Base-by-base conservation (phyloP, 805 yeast genomes). In the Metschnikowia baotianmanensis region DNA sequence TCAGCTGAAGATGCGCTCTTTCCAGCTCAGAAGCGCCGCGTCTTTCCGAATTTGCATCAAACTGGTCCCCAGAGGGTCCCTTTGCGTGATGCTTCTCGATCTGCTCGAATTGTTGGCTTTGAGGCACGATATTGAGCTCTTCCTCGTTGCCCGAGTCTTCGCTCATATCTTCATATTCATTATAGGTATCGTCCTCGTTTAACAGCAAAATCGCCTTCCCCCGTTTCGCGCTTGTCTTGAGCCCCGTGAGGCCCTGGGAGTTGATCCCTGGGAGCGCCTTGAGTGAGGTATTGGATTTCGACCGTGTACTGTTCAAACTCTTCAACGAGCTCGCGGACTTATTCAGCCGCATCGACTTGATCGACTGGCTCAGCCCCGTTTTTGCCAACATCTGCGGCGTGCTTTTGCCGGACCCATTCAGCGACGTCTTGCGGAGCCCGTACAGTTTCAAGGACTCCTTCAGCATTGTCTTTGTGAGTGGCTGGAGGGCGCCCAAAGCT, bases 121-220 rank as follows among this genome's bases (percentile, higher is more conserved):
- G 16, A 16, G 12, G 6, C 13, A 18, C 27, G 5, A 6, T 28
- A 20, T 12, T 10, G n/a, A n/a, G 36, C 5, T 8, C 34, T 13
- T 27, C 29, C 13, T 34, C 42, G 16, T 24, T 35, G 19, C 45
- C 62, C 6, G 50, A 53, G 13, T 48, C 57, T 12, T 52, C 54
- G 26, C 54, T 51, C 41, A 58, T 30, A 45, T 68, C 73, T 51
- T 69, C 74, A 42, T 57, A 67, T 12, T 65, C 67, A 10, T 62
- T 62, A 36, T 62, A 62, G 15, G 57, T 59, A 7, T 38, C 43
- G 40, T 66, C 71, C 29, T 68, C 73, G 40, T 69, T 69, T 37
- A 69, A 55, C 21, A 53, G 52, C 45, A 69, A 50, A 5, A 69
- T 69, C 9, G 72, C 75, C 34, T 57, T 58, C 2, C 67, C 74